phyloP scores from a whole-genome alignment of 495 filamentous ascomycete species.

The Neurospora terricola region DNA sequence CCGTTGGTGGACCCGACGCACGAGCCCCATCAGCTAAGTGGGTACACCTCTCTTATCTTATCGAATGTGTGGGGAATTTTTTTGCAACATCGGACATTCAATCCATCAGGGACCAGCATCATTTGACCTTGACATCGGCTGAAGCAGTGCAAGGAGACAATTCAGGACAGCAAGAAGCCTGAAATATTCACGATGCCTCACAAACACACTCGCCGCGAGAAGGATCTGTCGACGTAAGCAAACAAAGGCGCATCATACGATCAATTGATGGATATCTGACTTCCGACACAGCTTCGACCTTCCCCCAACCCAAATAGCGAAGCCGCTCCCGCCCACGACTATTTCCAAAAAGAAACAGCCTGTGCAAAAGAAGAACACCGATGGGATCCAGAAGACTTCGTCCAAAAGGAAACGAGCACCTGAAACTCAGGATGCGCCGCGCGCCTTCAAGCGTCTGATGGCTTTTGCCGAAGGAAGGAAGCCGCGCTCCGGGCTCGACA shows the following conservation, averaged over 20 bases:
- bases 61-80: conserved; percentile 9
- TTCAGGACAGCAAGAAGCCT: conserved; percentile 2
- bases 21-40: not conserved
- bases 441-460: conserved; percentile 77
- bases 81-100: not conserved
- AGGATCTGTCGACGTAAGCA: conserved; percentile 34
- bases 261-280: conserved; percentile 7
- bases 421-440: conserved; percentile 67
- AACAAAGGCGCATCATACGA: not conserved
- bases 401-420: conserved; percentile 36
- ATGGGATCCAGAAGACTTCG: conserved; percentile 11
- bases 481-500: conserved; percentile 56
- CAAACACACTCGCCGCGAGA: conserved; percentile 63
- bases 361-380: conserved; percentile 16
- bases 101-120: not conserved
- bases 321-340: conserved; percentile 52
- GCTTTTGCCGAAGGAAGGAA: conserved; percentile 49
- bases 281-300: conserved; percentile 53
- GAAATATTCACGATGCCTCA: conserved; percentile 55
- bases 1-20: not conserved
- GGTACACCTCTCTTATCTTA: conserved; percentile 8
- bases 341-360: conserved; percentile 22
- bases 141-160: not conserved
- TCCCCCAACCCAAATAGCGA: conserved; percentile 59
- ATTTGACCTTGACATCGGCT: not conserved